Base-by-base conservation (phyloP, 2,329 filamentous ascomycete species). In the Ceratocystiopsis brevicomis region DNA sequence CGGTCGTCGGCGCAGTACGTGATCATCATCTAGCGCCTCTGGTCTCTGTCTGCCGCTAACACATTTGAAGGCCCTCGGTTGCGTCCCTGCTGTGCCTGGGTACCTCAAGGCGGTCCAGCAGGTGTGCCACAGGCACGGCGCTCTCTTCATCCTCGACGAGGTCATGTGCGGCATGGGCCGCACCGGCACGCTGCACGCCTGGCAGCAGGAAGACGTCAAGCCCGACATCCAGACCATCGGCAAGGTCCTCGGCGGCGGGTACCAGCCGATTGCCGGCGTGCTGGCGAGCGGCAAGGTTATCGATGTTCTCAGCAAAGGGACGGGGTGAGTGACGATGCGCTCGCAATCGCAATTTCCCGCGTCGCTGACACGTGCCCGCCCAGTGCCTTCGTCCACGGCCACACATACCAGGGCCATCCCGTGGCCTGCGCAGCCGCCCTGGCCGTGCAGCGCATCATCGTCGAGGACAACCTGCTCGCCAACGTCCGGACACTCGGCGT, bases 141-240 rank as follows among this genome's bases (percentile, higher is more conserved):
- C 68, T 0, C 60, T 78, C 2, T 59, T 76, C 6, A 63, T 73
- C n/a, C 48, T 73, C 0, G 71, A 74, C 44, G 68, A 74, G 54
- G 68, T 85, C 46, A 84, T 85, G 78, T 78, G 69, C 41, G 77
- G 77, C 11, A 71, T 73, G 57, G 76, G 76, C 3, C 66, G 76
- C 3, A 68, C 65, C 0, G 76, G 75, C 0, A 71, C 63, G 6
- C 57, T 81, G 50, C 69, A 81, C 56, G 71, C 74, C 0, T 81
- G 71, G 68, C 64, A 80, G 52, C 67, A 76, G 39, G 69, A 78
- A 40, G 62, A 62, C n/a, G 59, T 72, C 1, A 60, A 60, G 1
- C 72, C 71, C 0, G 76, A 81, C 54, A 66, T 81, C 16, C 69
- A 76, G 53, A 70, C 72, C 1, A 61, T 79, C 19, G 76, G 73